Evolutionary conservation across 1,139 yeast species (phyloP).

Genomic region (Taiozyma sp.): DNA sequence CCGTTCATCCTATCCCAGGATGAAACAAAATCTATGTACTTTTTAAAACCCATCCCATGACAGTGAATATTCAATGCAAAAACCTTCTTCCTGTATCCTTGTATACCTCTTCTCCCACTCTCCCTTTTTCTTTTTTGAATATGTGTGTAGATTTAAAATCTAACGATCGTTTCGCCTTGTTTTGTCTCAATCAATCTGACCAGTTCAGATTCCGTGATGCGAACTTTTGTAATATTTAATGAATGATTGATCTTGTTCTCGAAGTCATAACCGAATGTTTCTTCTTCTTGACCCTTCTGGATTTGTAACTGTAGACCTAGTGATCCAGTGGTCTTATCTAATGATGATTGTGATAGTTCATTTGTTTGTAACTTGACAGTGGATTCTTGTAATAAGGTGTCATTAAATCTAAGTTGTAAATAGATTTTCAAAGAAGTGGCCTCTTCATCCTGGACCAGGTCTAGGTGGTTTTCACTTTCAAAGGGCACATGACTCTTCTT

Average conservation of each 20-base stretch:
- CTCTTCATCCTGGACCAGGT: slow-evolving; percentile 11
- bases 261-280: slow-evolving; percentile 9
- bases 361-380: slow-evolving; percentile 1
- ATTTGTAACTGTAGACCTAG: neutral
- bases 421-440: slow-evolving; percentile 8
- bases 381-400: slow-evolving; percentile 6
- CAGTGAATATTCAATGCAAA: neutral
- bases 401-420: slow-evolving; percentile 3
- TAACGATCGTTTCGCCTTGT: slow-evolving; percentile 5
- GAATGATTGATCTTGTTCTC: slow-evolving; percentile 8
- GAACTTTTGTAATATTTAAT: slow-evolving; percentile 3
- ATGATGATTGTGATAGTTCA: neutral
- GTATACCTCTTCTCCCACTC: neutral
- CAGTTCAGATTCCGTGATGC: slow-evolving; percentile 1
- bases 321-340: neutral
- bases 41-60: neutral
- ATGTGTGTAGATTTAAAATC: slow-evolving; percentile 1
- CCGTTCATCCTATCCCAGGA: neutral
- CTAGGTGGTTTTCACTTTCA: slow-evolving; percentile 7
- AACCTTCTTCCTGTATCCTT: neutral
- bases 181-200: slow-evolving; percentile 5
- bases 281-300: slow-evolving; percentile 2
- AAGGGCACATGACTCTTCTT: slow-evolving; percentile 1
- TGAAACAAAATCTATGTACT: neutral
- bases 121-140: neutral